These are phyloP conservation scores for Nitzschia inconspicua DNA, from an alignment of 108 stramenopile genomes.

Conservation along the genomic window DNA sequence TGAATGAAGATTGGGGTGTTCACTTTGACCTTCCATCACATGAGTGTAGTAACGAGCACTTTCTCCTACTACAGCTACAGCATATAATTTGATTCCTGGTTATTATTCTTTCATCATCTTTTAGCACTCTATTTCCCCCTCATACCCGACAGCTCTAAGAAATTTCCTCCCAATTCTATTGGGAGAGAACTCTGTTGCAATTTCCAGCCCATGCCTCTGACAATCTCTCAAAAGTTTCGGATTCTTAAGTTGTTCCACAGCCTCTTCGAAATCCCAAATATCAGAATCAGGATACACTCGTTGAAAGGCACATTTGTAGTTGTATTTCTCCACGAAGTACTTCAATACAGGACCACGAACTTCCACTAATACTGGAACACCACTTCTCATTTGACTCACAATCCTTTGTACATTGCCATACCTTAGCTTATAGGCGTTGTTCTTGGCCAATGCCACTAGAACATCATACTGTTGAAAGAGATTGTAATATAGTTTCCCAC, in stretches of 20 bases:
- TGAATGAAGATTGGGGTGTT: too few species aligned
- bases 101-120: background rate
- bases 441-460: conserved; percentile 8
- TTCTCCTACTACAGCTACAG: too few species aligned
- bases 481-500: conserved; percentile 8
- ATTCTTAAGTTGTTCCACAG: conserved; percentile 3
- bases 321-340: conserved; percentile 20
- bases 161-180: conserved; percentile 1
- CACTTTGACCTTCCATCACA: too few species aligned
- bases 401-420: conserved; percentile 22
- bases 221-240: conserved; percentile 1
- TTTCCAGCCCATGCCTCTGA: conserved; percentile 12
- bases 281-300: background rate
- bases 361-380: conserved; percentile 15
- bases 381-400: conserved; percentile 19
- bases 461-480: conserved; percentile 11
- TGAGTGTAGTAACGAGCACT: too few species aligned
- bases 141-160: conserved; percentile 7
- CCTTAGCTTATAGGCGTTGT: background rate
- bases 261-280: conserved; percentile 11
- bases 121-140: conserved; percentile 10
- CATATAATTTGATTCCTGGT: background rate
- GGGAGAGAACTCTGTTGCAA: conserved; percentile 15
- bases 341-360: conserved; percentile 14
- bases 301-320: conserved; percentile 17